A percentile compares a stretch with the other conserved stretches of the same genome.
Evolutionary conservation across 1,284 basidiomycete species (phyloP).

Genomic region (Puccinia sorghi): DNA sequence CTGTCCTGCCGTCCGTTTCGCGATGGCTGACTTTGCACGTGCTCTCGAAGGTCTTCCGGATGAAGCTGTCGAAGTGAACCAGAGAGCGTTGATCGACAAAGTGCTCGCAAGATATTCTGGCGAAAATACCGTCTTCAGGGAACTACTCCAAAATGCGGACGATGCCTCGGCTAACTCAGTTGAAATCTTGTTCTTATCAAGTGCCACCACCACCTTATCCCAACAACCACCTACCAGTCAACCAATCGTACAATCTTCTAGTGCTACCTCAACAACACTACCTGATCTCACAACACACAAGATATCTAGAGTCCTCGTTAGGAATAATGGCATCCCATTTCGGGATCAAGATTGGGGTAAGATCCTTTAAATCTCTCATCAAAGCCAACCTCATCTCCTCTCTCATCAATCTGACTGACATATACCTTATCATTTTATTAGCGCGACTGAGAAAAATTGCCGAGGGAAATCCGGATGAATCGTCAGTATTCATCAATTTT

Average conservation of each 20-base stretch:
- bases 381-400: not conserved
- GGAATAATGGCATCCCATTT: slow-evolving; percentile 82
- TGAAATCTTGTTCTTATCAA: slow-evolving; percentile 55
- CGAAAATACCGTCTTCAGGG: slow-evolving; percentile 89
- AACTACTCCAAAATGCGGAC: slow-evolving; percentile 92
- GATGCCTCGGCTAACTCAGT: slow-evolving; percentile 74
- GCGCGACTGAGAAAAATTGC: slow-evolving; percentile 50
- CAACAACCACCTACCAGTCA: slow-evolving; percentile 65
- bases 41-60: slow-evolving; percentile 41
- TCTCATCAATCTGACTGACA: slow-evolving; percentile 4
- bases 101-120: slow-evolving; percentile 91
- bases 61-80: slow-evolving; percentile 89
- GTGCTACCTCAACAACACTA: slow-evolving; percentile 42
- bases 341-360: slow-evolving; percentile 60
- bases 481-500: slow-evolving; percentile 19
- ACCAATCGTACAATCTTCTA: slow-evolving; percentile 28
- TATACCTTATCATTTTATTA: not conserved
- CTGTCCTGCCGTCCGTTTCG: not conserved
- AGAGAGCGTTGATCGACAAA: slow-evolving; percentile 88
- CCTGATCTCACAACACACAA: slow-evolving; percentile 57
- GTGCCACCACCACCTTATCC: not conserved
- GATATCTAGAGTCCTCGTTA: slow-evolving; percentile 64
- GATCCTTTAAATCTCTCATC: not conserved
- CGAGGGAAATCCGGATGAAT: slow-evolving; percentile 50
- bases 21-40: slow-evolving; percentile 42